These are phyloP conservation scores for Pezicula rhizophila DNA, from an alignment of 2,329 filamentous ascomycete genomes.

Conservation along the genomic window DNA sequence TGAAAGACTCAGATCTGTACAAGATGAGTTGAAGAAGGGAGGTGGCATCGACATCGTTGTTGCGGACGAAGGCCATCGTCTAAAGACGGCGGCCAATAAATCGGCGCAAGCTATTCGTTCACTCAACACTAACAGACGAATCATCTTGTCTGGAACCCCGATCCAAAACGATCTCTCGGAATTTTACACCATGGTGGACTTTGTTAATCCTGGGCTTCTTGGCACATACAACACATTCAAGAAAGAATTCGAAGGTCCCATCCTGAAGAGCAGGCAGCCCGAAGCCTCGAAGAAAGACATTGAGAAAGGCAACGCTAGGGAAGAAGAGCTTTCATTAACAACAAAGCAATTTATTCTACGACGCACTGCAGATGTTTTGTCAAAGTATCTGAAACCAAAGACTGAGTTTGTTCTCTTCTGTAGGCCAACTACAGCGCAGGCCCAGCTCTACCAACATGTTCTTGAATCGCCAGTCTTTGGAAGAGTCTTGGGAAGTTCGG, in stretches of 20 bases:
- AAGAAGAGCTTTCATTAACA: slow-evolving; percentile 82
- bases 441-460: slow-evolving; percentile 72
- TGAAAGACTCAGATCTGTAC: slow-evolving; percentile 60
- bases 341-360: slow-evolving; percentile 87
- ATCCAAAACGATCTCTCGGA: slow-evolving; percentile 94
- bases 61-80: slow-evolving; percentile 92
- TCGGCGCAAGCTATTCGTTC: slow-evolving; percentile 86
- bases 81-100: slow-evolving; percentile 94
- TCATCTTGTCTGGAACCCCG: slow-evolving; percentile 64
- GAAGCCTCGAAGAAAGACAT: slow-evolving; percentile 59
- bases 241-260: slow-evolving; percentile 90
- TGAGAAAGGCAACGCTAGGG: slow-evolving; percentile 64
- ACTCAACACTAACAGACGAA: slow-evolving; percentile 59
- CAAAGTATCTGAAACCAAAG: slow-evolving; percentile 83
- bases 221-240: slow-evolving; percentile 91
- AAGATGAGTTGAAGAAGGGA: slow-evolving; percentile 58
- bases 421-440: slow-evolving; percentile 82
- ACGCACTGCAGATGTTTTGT: slow-evolving; percentile 85
- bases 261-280: slow-evolving; percentile 55
- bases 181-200: slow-evolving; percentile 89
- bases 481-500: slow-evolving; percentile 53
- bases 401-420: slow-evolving; percentile 94
- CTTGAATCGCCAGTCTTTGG: slow-evolving; percentile 60
- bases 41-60: slow-evolving; percentile 76
- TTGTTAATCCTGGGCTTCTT: slow-evolving; percentile 87